Base-by-base conservation (phyloP, 768 basidiomycete species). In the Kwoniella heveanensis region DNA sequence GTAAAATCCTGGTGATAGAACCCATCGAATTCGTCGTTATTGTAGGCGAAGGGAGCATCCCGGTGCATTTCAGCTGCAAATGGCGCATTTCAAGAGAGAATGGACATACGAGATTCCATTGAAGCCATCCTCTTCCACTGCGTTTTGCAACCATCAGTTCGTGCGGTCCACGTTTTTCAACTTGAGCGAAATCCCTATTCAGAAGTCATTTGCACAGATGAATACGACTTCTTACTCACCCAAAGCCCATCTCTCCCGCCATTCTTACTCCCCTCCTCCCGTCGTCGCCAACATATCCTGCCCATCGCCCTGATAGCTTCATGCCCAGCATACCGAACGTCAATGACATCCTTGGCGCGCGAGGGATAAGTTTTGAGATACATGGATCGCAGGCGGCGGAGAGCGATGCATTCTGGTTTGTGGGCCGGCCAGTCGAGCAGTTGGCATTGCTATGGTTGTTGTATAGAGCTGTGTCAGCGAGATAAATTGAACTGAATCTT, bases 241-340 rank as follows among this genome's bases (percentile, higher is more conserved):
- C 64, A 69, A 13, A 30, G 51, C 37, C 64, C 54, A 56, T 69
- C 54, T 57, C 61, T 67, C 7, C 60, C 68, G 69, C 84, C 86
- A 17, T 81, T 79, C 12, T 77, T 74, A 1, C 87, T 87, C 2
- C 88, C 87, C 37, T 84, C 80, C 64, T 85, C 86, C 75, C 85
- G 84, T 57, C 83, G 84, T 26, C 72, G 81, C 88, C 88, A 90
- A 27, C 92, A 70, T 19, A 94, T 83, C 46, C 92, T 85, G 0
- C 86, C 91, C 15, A 97, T 80, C 66, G 88, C 89, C 54, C 94
- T 81, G 10, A 95, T 83, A 0, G 89, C 90, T 62, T 95, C 92
- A 30, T 84, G 87, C 0, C 92, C 91, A 19, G 80, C 54, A 60
- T 70, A 76, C 8, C 52, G 48, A 50, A 60, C 30, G 47, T 69